Evolutionary conservation across 495 filamentous ascomycete genomes (phyloP).

Genomic region (Aspergillus coremiiformis): DNA sequence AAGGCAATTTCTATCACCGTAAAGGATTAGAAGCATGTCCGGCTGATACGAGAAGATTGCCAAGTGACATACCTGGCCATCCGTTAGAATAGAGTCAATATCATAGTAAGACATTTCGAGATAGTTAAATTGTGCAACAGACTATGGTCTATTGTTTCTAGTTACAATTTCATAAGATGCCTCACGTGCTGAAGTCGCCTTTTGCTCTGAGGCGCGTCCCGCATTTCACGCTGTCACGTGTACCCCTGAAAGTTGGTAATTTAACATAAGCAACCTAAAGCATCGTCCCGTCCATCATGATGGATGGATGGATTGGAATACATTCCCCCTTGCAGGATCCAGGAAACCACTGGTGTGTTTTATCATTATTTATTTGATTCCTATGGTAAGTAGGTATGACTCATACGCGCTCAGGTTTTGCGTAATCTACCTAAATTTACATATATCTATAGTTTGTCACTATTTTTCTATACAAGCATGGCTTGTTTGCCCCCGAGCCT

Average conservation of each 20-base stretch:
- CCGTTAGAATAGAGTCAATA: constrained; percentile 87
- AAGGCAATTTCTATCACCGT: constrained; percentile 73
- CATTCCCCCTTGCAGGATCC: no score
- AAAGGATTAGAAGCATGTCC: not conserved
- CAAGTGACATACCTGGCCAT: constrained; percentile 59
- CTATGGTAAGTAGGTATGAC: no score
- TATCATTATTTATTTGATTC: no score
- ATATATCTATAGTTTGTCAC: no score
- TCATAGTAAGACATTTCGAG: constrained; percentile 76
- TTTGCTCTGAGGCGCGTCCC: not conserved
- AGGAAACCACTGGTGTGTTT: no score
- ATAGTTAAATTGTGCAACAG: not conserved
- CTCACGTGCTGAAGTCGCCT: not conserved
- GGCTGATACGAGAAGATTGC: not conserved
- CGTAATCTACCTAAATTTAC: no score
- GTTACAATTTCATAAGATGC: not conserved
- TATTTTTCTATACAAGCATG: no score
- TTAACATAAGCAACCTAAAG: no score
- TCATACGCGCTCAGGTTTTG: no score
- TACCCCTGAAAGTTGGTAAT: not conserved
- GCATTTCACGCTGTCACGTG: not conserved
- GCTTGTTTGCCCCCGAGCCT: no score
- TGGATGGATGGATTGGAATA: not conserved
- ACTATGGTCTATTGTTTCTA: not conserved
- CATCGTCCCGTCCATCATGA: not conserved